These are phyloP conservation scores for Cordyceps cicadae DNA, from an alignment of 2,329 filamentous ascomycete genomes.

Conservation along the genomic window DNA sequence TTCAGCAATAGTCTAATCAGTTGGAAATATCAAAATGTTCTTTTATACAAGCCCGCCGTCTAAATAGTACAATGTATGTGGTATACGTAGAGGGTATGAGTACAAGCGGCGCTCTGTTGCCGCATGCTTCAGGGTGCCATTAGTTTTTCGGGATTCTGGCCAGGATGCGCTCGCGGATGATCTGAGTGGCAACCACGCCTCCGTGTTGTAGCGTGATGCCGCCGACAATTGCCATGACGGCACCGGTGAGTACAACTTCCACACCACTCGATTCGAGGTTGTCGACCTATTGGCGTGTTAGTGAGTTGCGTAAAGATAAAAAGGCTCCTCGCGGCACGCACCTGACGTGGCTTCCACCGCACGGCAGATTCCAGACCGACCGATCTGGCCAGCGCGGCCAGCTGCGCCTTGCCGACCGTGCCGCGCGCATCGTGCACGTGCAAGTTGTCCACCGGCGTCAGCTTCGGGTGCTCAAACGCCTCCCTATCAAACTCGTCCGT, in stretches of 20 bases:
- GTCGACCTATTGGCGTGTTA: conserved; percentile 37
- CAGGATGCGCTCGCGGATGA: conserved; percentile 71
- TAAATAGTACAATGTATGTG: conserved; percentile 20
- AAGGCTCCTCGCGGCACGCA: conserved; percentile 34
- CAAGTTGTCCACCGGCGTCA: conserved; percentile 69
- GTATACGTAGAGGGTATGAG: conserved; percentile 11
- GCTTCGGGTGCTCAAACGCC: conserved; percentile 61
- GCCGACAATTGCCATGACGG: conserved; percentile 78
- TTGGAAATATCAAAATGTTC: not conserved
- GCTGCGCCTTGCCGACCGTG: conserved; percentile 54
- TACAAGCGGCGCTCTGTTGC: conserved; percentile 7
- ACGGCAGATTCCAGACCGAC: conserved; percentile 68
- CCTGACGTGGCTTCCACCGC: conserved; percentile 81
- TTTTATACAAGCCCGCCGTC: conserved; percentile 15
- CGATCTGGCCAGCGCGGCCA: conserved; percentile 59
- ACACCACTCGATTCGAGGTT: conserved; percentile 66
- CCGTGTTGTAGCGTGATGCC: conserved; percentile 86
- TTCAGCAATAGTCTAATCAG: not conserved
- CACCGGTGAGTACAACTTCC: conserved; percentile 64
- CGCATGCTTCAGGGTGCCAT: conserved; percentile 1
- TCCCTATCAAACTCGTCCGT: conserved; percentile 46
- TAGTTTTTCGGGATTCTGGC: conserved; percentile 20
- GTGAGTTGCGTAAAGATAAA: not conserved
- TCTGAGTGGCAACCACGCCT: conserved; percentile 63
- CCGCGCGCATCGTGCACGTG: conserved; percentile 50